Evolutionary conservation across 1,284 basidiomycete genomes (phyloP), one percentile per base, ranked within the genome.

Genomic region (Sporisorium exsertum): DNA sequence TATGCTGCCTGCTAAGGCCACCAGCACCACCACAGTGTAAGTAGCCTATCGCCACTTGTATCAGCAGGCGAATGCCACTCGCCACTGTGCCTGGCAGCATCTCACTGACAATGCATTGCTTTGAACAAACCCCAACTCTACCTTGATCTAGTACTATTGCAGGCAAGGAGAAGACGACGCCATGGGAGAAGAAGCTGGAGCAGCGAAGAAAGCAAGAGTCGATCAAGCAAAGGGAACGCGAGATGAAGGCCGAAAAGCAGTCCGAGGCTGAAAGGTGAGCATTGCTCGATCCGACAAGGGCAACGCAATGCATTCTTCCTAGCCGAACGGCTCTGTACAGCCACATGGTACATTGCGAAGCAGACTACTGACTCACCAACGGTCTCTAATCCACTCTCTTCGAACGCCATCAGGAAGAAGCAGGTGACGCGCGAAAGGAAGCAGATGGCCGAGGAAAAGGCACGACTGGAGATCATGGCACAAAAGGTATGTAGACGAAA

Each of bases 361-460:
- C 49, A 32, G 27, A 32, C 29, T 9, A 50, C 27, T 10, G 27
- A 33, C 49, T n/a, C n/a, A 2, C 24, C 4, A 7, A 9, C 12
- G 2, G 8, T 18, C 26, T 18, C 26, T n/a, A 10, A 5, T 16
- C 20, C 6, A 8, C 22, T 15, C 56, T 18, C 16, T 18, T 13
- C 33, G 33, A 29, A 40, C 42, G 9, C 27, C 43, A 35, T 43
- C 50, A 74, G 69, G 42, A 78, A 78, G 64, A 74, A 64, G 61
- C 55, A 63, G 18, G 60, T 72, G 12, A 73, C 63, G 3, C 54
- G 64, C n/a, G 78, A 80, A 54, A 57, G 78, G 37, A 78, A 78
- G 62, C 71, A 75, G 37, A 80, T 76, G 70, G 72, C 69, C 46
- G 75, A 75, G 43, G 78, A 80, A 37, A 77, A 74, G 62, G 78